Conservation (phyloP, 805 yeast species). For the Ogataea trehaloabstinens region DNA sequence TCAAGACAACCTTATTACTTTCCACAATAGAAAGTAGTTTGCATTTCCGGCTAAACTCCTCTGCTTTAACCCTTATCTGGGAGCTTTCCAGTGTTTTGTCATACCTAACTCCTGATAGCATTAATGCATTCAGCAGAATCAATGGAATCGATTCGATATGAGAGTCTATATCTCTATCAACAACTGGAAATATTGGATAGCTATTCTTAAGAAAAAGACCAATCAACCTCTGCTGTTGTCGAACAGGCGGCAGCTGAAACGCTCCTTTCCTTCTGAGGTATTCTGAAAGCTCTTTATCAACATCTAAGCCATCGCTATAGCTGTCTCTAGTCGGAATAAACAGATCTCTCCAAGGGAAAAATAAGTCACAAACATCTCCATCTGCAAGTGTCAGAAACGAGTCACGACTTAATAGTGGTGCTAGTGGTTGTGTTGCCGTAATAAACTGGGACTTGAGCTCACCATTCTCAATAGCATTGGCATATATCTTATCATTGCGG, state of each 20-base stretch:
- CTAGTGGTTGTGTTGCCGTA: conserved; percentile 32
- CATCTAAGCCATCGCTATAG: conserved; percentile 10
- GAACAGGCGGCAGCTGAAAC: conserved; percentile 21
- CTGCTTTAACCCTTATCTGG: conserved; percentile 23
- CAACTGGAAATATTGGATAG: conserved; percentile 32
- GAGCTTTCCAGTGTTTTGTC: conserved; percentile 13
- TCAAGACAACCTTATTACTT: conserved; percentile 27
- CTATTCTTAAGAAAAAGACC: conserved; percentile 22
- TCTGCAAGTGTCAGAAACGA: conserved; percentile 30
- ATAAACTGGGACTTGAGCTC: conserved; percentile 28
- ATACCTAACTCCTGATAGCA: conserved; percentile 24
- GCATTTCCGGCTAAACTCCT: conserved; percentile 24
- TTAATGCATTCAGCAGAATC: conserved; percentile 29
- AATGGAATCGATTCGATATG: conserved; percentile 20
- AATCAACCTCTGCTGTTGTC: conserved; percentile 22
- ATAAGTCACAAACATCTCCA: conserved; percentile 30
- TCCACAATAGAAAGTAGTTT: conserved; percentile 27
- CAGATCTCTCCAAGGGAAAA: conserved; percentile 32
- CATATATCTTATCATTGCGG: conserved; percentile 26
- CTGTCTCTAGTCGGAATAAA: conserved; percentile 17
- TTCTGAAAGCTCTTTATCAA: conserved; percentile 24
- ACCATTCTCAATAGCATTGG: conserved; percentile 22
- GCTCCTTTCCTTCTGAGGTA: conserved; percentile 27
- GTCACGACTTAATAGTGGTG: conserved; percentile 31
- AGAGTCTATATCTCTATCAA: conserved; percentile 20